phyloP scores from a whole-genome alignment of 192 early-diverging fungal genomes.

The Podila minutissima region DNA sequence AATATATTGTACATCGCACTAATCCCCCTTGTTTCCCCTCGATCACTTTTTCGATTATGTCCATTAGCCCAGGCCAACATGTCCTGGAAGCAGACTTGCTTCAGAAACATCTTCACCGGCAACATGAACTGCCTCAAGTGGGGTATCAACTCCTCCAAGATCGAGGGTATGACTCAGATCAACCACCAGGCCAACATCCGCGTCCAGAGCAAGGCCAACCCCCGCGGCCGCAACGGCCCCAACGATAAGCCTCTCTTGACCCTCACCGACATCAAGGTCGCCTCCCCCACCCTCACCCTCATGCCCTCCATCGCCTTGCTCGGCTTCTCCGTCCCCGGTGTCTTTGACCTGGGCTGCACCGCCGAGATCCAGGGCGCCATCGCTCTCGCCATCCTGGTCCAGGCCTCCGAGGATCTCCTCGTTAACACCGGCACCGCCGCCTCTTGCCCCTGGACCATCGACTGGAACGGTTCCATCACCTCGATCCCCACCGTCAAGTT shows the following conservation, averaged over 20 bases:
- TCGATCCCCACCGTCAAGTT: conserved; percentile 28
- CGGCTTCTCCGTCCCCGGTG: conserved; percentile 38
- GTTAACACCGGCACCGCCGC: conserved; percentile 34
- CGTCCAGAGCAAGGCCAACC: conserved; percentile 13
- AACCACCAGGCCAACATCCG: conserved; percentile 20
- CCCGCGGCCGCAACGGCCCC: conserved; percentile 3
- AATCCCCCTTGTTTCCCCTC: neutral
- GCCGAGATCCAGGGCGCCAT: conserved; percentile 11
- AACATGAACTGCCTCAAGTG: conserved; percentile 33
- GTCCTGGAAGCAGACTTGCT: conserved; percentile 42
- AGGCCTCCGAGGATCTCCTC: conserved; percentile 37
- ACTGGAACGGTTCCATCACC: conserved; percentile 34
- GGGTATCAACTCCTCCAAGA: conserved; percentile 34
- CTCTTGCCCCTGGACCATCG: conserved; percentile 35
- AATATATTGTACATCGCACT: neutral
- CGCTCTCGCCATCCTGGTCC: conserved; percentile 19
- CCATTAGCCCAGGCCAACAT: conserved; percentile 31
- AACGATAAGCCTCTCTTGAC: conserved; percentile 17
- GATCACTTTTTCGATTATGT: neutral
- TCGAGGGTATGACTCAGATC: conserved; percentile 32
- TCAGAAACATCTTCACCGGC: conserved; percentile 41
- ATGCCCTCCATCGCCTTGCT: conserved; percentile 21
- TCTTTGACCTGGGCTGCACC: conserved; percentile 38
- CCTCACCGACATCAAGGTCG: conserved; percentile 26
- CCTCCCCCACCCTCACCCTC: conserved; percentile 18